Conservation (phyloP, 2,329 filamentous ascomycete genomes). For the Hymenoscyphus albidus region DNA sequence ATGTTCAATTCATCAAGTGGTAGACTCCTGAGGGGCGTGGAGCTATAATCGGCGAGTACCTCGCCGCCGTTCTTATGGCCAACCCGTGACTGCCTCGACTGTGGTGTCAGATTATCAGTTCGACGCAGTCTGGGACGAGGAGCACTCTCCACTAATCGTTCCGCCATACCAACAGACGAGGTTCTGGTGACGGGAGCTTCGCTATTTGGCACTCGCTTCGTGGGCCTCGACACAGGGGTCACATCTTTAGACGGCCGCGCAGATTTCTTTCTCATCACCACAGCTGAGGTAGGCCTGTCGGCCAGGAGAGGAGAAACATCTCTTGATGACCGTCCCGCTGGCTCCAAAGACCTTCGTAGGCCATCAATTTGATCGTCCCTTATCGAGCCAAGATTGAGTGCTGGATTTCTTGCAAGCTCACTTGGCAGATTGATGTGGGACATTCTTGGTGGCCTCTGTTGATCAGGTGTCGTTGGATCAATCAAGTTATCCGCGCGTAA, state of each 20-base stretch:
- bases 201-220: background rate
- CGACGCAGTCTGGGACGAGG: background rate
- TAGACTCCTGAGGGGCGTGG: conserved; percentile 39
- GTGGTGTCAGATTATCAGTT: background rate
- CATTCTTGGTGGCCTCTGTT: background rate
- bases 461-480: background rate
- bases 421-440: background rate
- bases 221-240: background rate
- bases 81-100: background rate
- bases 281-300: background rate
- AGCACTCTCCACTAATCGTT: background rate
- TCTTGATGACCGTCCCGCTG: conserved; percentile 14
- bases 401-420: background rate
- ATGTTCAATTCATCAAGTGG: conserved; percentile 40
- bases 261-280: background rate
- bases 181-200: background rate
- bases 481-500: conserved; percentile 8
- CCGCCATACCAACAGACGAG: background rate
- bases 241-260: background rate
- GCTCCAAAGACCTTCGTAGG: conserved; percentile 5
- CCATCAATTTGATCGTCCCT: too few relatives aligned
- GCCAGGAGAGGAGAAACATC: background rate
- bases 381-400: background rate
- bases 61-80: background rate
- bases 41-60: conserved; percentile 8